These are phyloP conservation scores for Persicaria tinctoria DNA, from an alignment of 148 eudicot species.

Conservation along the genomic window DNA sequence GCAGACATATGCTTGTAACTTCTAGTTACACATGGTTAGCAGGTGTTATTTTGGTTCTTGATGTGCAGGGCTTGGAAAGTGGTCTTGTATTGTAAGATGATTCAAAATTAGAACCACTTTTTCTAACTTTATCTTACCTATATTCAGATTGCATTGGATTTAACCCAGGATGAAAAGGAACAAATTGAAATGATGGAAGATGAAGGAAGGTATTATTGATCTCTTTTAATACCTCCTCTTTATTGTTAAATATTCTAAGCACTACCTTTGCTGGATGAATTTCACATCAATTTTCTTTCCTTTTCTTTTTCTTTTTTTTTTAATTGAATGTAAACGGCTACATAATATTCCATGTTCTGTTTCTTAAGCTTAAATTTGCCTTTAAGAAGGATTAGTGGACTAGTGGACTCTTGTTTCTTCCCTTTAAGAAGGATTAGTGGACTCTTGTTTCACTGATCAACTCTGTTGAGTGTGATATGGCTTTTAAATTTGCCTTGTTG, in stretches of 20 bases:
- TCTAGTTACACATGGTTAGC: not conserved
- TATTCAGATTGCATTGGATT: constrained; percentile 70
- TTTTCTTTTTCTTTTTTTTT: no score
- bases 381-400: no score
- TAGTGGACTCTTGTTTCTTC: no score
- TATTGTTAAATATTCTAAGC: not conserved
- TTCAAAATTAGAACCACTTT: not conserved
- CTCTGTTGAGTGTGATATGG: not conserved
- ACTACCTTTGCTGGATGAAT: not conserved
- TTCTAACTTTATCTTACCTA: not conserved
- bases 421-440: no score
- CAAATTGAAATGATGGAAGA: constrained; percentile 44
- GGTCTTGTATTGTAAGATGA: not conserved
- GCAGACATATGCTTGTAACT: not conserved
- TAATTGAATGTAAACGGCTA: no score
- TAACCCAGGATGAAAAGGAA: constrained; percentile 66
- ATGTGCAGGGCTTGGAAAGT: no score
- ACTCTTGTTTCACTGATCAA: no score
- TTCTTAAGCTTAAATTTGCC: no score
- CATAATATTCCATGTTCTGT: no score
- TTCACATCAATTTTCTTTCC: not conserved
- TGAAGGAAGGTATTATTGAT: constrained; percentile 38
- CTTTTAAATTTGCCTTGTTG: not conserved
- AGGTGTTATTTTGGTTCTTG: not conserved
- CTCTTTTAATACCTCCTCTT: not conserved